A percentile compares a stretch with the other conserved stretches of the same genome.
Evolutionary conservation across 176 grass and related monocot species (phyloP).

Genomic region (Microstegium vimineum): DNA sequence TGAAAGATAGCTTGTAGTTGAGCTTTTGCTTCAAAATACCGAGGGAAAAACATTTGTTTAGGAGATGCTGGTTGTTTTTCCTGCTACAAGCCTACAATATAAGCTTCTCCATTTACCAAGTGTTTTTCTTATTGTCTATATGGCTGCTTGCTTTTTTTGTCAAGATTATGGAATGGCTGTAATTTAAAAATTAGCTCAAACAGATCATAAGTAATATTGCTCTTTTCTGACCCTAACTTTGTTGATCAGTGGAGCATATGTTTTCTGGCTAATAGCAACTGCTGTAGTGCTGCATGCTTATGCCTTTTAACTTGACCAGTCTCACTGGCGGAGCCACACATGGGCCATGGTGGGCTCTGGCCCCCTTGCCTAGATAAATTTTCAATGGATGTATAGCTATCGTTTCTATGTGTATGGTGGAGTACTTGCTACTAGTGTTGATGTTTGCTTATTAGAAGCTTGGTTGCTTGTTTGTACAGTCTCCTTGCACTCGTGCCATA

Average conservation of each 20-base stretch:
- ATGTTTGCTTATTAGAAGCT: too few relatives aligned
- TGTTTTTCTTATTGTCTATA: conserved; percentile 20
- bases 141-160: not conserved
- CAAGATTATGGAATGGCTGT: not conserved
- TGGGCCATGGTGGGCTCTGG: too few relatives aligned
- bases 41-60: not conserved
- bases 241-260: not conserved
- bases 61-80: not conserved
- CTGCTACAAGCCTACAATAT: conserved; percentile 9
- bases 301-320: not conserved
- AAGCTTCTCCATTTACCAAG: not conserved
- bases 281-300: not conserved
- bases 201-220: not conserved
- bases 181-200: conserved; percentile 7
- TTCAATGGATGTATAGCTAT: too few relatives aligned
- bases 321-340: too few relatives aligned
- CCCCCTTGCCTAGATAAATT: too few relatives aligned
- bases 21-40: not conserved
- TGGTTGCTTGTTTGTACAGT: too few relatives aligned
- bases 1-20: not conserved
- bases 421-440: too few relatives aligned
- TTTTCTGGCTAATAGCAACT: not conserved
- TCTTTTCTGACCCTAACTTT: conserved; percentile 12
- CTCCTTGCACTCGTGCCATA: too few relatives aligned
- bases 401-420: too few relatives aligned